Conservation (phyloP, 257 asterid genomes). For the Solanum pennellii region DNA sequence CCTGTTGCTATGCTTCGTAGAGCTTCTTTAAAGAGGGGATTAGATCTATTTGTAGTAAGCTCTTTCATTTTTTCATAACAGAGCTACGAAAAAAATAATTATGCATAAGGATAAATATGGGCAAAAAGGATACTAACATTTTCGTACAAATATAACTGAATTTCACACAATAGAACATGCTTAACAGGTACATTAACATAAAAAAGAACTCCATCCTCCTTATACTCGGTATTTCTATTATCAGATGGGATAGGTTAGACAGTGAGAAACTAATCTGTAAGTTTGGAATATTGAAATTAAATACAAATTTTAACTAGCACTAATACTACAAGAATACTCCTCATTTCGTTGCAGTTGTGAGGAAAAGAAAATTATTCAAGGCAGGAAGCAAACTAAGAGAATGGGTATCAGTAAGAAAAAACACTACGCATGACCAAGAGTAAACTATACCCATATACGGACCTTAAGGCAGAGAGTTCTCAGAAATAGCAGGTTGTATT, state of each 20-base stretch:
- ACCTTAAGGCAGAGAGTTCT: conserved; percentile 83
- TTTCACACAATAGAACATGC: conserved; percentile 90
- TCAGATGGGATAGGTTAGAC: conserved; percentile 56
- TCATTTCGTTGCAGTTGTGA: background rate
- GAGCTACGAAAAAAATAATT: conserved; percentile 41
- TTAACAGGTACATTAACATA: conserved; percentile 86
- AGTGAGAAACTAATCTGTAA: conserved; percentile 3
- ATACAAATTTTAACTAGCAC: background rate
- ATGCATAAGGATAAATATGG: background rate
- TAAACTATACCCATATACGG: background rate
- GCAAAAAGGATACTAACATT: conserved; percentile 9
- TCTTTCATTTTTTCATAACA: conserved; percentile 92
- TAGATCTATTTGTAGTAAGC: conserved; percentile 66
- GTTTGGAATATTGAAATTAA: background rate
- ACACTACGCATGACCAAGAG: background rate
- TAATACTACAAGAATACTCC: background rate
- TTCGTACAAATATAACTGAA: conserved; percentile 49
- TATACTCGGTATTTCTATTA: conserved; percentile 58
- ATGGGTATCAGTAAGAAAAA: background rate
- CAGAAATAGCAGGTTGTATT: conserved; percentile 92
- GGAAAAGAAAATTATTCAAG: background rate
- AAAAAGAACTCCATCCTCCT: conserved; percentile 68
- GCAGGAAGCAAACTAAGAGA: background rate
- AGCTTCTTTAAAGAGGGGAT: conserved; percentile 71
- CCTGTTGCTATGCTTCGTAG: conserved; percentile 86